These are phyloP conservation scores for Saccharomycopsis malanga DNA, from an alignment of 805 yeast species.

Conservation along the genomic window DNA sequence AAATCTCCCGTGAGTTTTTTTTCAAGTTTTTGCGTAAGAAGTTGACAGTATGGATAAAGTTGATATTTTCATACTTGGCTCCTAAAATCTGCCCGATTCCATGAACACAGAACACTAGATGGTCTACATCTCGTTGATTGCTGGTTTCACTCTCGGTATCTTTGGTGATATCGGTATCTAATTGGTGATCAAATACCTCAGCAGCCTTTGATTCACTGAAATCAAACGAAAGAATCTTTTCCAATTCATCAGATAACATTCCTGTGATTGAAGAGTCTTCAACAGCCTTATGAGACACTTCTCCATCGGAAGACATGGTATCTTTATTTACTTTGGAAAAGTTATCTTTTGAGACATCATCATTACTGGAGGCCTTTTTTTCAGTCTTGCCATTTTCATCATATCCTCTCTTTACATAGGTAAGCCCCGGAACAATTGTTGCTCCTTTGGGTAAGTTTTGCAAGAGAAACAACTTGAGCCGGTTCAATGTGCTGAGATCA, in stretches of 20 bases:
- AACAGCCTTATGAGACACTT: background rate
- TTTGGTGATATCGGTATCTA: constrained; percentile 19
- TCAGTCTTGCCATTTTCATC: constrained; percentile 22
- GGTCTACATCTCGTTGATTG: constrained; percentile 28
- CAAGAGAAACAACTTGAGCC: constrained; percentile 11
- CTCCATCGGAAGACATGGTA: background rate
- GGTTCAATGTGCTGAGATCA: constrained; percentile 10
- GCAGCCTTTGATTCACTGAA: background rate
- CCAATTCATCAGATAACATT: background rate
- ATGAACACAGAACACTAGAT: constrained; percentile 79
- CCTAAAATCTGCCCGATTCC: constrained; percentile 93
- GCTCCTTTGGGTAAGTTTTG: constrained; percentile 12
- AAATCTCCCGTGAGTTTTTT: constrained; percentile 37
- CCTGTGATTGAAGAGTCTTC: background rate
- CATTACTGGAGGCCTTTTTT: constrained; percentile 18
- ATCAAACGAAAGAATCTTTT: constrained; percentile 25
- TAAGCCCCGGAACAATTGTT: constrained; percentile 11
- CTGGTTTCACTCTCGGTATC: background rate
- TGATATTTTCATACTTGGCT: constrained; percentile 66
- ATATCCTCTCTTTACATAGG: constrained; percentile 14
- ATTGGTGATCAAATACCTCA: background rate
- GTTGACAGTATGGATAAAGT: constrained; percentile 80
- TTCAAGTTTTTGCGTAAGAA: constrained; percentile 54
- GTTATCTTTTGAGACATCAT: background rate
- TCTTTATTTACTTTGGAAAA: background rate